Conservation (phyloP, 2,329 filamentous ascomycete species). For the Aspergillus tanneri region DNA sequence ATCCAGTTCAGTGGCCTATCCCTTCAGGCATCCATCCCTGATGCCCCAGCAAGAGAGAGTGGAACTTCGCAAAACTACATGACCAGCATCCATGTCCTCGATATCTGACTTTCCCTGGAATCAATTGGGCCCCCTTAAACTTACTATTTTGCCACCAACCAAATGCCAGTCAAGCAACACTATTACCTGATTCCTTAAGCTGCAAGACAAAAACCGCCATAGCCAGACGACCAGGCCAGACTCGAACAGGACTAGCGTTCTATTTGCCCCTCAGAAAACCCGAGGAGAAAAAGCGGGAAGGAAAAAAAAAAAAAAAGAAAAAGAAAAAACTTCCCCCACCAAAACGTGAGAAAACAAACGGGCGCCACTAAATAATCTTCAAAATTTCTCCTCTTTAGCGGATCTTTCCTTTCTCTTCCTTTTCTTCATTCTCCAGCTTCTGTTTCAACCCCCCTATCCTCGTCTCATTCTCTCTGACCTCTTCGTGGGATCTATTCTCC, state of each 20-base stretch:
- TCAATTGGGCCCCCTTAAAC: too few relatives aligned
- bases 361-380: conserved; percentile 30
- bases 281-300: conserved; percentile 9
- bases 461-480: conserved; percentile 26
- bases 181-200: background rate
- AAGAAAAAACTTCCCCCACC: conserved; percentile 17
- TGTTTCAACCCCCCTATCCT: conserved; percentile 25
- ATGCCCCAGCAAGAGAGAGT: background rate
- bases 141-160: conserved; percentile 1
- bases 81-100: too few relatives aligned
- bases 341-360: conserved; percentile 15
- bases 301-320: conserved; percentile 5
- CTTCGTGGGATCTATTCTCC: conserved; percentile 18
- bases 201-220: background rate
- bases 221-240: conserved; percentile 14
- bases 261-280: conserved; percentile 17
- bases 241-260: conserved; percentile 15
- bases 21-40: background rate
- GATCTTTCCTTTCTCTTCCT: conserved; percentile 27
- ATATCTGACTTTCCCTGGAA: too few relatives aligned
- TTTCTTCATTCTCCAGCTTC: conserved; percentile 26
- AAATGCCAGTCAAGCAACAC: background rate
- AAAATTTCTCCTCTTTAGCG: conserved; percentile 30
- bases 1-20: background rate
- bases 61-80: too few relatives aligned